Evolutionary conservation across 23 red algal species (phyloP).

Genomic region (Gracilaria vermiculophylla): DNA sequence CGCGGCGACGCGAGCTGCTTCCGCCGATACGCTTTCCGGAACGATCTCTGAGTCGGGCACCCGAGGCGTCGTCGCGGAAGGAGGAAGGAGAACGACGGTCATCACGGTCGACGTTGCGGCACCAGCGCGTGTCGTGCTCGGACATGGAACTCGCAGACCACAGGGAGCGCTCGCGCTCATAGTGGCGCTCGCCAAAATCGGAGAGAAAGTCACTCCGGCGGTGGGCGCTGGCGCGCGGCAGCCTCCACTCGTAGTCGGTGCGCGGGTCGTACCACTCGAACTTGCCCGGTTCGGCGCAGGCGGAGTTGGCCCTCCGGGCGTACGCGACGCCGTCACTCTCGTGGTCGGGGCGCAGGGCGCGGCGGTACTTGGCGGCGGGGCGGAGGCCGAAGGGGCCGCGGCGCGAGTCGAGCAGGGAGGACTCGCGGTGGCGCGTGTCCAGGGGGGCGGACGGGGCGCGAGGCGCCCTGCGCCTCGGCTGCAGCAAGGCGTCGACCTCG

Average conservation of each 20-base stretch:
- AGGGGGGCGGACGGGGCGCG: constrained; percentile 5
- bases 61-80: constrained; percentile 11
- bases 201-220: constrained; percentile 1
- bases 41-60: background rate
- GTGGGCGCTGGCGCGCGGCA: background rate
- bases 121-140: constrained; percentile 3
- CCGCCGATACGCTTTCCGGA: constrained; percentile 5
- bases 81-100: constrained; percentile 31
- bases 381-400: background rate
- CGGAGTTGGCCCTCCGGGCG: background rate
- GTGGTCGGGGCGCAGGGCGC: constrained; percentile 2
- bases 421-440: background rate
- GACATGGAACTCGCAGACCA: constrained; percentile 5
- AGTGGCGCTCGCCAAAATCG: constrained; percentile 4
- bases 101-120: background rate
- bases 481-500: constrained; percentile 10
- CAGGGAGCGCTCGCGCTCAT: background rate
- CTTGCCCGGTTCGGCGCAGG: background rate
- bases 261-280: constrained; percentile 11
- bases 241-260: constrained; percentile 25
- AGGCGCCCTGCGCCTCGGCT: background rate
- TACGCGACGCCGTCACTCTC: background rate
- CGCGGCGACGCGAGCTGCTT: constrained; percentile 13
- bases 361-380: background rate
- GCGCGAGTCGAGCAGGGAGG: background rate